Conservation (phyloP, 2,329 filamentous ascomycete species). For the Fusarium pseudonygamai region DNA sequence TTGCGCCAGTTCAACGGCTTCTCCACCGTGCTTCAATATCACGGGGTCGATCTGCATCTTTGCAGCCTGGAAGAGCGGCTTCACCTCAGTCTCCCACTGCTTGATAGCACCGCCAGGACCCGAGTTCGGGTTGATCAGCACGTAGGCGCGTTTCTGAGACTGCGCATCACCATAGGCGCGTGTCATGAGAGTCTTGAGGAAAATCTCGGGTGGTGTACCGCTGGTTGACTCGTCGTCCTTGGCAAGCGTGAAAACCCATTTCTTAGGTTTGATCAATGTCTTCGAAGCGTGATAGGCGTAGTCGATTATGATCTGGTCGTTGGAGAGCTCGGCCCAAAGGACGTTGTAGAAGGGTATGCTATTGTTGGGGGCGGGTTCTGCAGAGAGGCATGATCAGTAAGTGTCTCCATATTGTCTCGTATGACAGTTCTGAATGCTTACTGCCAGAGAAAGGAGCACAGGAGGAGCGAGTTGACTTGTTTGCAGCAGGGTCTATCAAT, state of each 20-base stretch:
- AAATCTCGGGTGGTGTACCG: conserved; percentile 61
- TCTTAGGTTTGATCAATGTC: conserved; percentile 67
- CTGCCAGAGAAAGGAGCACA: conserved; percentile 33
- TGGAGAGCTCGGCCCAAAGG: conserved; percentile 78
- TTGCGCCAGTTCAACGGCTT: conserved; percentile 81
- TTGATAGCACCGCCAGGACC: conserved; percentile 81
- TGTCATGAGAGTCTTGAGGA: conserved; percentile 72
- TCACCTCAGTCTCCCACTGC: conserved; percentile 78
- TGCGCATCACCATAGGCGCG: conserved; percentile 76
- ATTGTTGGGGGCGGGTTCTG: conserved; percentile 41
- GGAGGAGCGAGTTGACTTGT: conserved; percentile 36
- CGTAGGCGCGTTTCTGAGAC: conserved; percentile 80
- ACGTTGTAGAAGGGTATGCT: conserved; percentile 82
- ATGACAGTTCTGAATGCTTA: conserved; percentile 12
- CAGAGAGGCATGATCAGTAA: conserved; percentile 4
- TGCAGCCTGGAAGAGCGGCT: conserved; percentile 85
- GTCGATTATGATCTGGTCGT: conserved; percentile 72
- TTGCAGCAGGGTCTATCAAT: conserved; percentile 35
- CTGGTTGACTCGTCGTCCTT: conserved; percentile 29
- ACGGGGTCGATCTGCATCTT: conserved; percentile 79
- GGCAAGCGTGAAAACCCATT: conserved; percentile 63
- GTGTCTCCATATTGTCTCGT: neutral
- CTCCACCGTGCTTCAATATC: conserved; percentile 75
- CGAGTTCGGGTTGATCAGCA: conserved; percentile 90
- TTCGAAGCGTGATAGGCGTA: conserved; percentile 73